Base-by-base conservation (phyloP, 331 rosid species). In the Malus hybrid region DNA sequence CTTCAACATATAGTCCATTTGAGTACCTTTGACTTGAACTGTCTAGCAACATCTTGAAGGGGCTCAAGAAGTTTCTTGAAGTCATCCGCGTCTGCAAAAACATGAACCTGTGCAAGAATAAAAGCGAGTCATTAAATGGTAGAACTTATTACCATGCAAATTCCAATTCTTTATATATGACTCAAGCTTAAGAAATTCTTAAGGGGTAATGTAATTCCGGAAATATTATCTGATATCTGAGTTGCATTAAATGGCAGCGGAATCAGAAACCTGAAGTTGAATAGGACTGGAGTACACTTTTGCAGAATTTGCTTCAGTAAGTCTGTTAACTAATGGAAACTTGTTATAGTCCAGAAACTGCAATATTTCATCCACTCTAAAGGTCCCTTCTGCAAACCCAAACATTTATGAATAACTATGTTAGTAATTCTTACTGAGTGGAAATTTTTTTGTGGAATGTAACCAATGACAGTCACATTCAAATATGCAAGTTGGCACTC, bases 231-330 rank as follows among this genome's bases (percentile, higher is more conserved):
- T 20, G 32, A 55, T 36, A 20, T 11, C 13, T 31, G 36, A 70
- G 15, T 62, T 18, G 28, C 50, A 19, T 19, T 19, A 59, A 57
- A 22, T 6, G 10, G 11, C 16, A 6, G 67, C 82, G 8, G 77
- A 59, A 81, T 73, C 73, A 78, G 69, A 39, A 70, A 93, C 98
- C 97, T 93, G 97, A 81, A 80, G 93, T 86, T 92, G 87, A 80
- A 90, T 69, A 52, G 97, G 93, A 81, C 93, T 85, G 57, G 96
- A 80, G 83, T 91, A 92, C 79, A 92, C 92, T 75, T 79, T 87
- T 73, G 82, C 71, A 71, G 96, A 85, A 83, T 92, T 92, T 60
- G 69, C 82, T 78, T 92, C 97, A 9, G 97, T 90, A 83, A 94
- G 79, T 78, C 78, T 87, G 24, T 86, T 92, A 79, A 94, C 89